Evolutionary conservation across 441 rosid species (phyloP).

Genomic region (Omphalea diandra): DNA sequence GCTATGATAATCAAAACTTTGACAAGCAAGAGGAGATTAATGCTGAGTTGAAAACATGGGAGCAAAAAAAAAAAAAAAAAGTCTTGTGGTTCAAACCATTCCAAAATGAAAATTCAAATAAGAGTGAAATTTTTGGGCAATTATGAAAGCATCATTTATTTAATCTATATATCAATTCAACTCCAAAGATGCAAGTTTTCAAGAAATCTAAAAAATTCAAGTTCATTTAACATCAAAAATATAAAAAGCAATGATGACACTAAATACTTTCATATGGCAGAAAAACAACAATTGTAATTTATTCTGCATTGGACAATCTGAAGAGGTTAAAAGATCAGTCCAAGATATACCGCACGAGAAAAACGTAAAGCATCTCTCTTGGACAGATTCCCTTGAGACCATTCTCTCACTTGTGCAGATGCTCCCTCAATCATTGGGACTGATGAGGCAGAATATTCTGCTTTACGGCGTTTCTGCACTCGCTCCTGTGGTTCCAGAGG

Average conservation of each 20-base stretch:
- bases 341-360: slow-evolving; percentile 76
- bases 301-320: not conserved
- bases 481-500: slow-evolving; percentile 63
- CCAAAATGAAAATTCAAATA: not conserved
- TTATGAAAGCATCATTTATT: not conserved
- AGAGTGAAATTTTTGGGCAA: not conserved
- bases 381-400: slow-evolving; percentile 93
- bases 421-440: slow-evolving; percentile 88
- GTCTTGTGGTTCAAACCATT: too few relatives aligned
- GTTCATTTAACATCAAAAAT: not conserved
- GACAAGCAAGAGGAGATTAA: not conserved
- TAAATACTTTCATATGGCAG: not conserved
- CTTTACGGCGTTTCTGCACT: slow-evolving; percentile 77
- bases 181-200: not conserved
- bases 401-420: slow-evolving; percentile 94
- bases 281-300: not conserved
- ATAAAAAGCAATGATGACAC: not conserved
- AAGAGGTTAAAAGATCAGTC: not conserved
- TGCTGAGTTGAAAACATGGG: not conserved
- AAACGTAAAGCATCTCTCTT: slow-evolving; percentile 98
- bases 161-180: not conserved
- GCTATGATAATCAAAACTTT: not conserved
- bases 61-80: not conserved
- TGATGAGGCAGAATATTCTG: slow-evolving; percentile 60
- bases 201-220: not conserved